A percentile compares a stretch with the other conserved stretches of the same genome.
Evolutionary conservation across 257 asterid species (phyloP).

Genomic region (Penstemon barbatus): DNA sequence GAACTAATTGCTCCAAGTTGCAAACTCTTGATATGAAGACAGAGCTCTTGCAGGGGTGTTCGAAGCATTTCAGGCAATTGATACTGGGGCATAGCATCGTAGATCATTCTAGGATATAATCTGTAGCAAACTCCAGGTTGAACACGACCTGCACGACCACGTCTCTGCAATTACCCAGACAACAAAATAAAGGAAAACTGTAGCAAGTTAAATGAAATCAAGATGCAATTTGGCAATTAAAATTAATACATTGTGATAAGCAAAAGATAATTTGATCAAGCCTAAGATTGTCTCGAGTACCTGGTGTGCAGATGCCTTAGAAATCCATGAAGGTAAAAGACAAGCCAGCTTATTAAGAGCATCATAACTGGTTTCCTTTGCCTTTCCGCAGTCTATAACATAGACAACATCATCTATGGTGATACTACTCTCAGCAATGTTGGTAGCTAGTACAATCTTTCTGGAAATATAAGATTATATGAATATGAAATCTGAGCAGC

Average conservation of each 20-base stretch:
- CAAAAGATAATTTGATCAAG: neutral
- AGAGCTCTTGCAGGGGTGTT: conserved; percentile 95
- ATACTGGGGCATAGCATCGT: conserved; percentile 88
- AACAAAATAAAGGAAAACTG: conserved; percentile 11
- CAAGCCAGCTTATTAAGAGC: conserved; percentile 97
- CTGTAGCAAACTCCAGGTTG: conserved; percentile 96
- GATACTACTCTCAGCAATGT: conserved; percentile 97
- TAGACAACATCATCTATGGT: conserved; percentile 96
- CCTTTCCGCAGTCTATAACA: conserved; percentile 96
- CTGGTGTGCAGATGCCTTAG: conserved; percentile 99
- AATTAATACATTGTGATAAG: neutral
- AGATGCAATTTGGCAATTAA: neutral
- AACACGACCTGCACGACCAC: conserved; percentile 99
- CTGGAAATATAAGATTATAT: conserved; percentile 46
- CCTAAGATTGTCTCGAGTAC: conserved; percentile 34
- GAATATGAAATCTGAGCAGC: neutral
- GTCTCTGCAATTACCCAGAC: conserved; percentile 62
- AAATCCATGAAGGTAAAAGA: conserved; percentile 95
- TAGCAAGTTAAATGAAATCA: neutral
- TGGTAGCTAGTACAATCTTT: conserved; percentile 93
- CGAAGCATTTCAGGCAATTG: conserved; percentile 98
- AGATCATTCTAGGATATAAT: conserved; percentile 74
- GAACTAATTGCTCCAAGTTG: conserved; percentile 70
- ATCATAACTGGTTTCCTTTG: conserved; percentile 96
- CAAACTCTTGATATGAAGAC: conserved; percentile 88